phyloP scores from a whole-genome alignment of 2,329 filamentous ascomycete species.

The Clonostachys solani region DNA sequence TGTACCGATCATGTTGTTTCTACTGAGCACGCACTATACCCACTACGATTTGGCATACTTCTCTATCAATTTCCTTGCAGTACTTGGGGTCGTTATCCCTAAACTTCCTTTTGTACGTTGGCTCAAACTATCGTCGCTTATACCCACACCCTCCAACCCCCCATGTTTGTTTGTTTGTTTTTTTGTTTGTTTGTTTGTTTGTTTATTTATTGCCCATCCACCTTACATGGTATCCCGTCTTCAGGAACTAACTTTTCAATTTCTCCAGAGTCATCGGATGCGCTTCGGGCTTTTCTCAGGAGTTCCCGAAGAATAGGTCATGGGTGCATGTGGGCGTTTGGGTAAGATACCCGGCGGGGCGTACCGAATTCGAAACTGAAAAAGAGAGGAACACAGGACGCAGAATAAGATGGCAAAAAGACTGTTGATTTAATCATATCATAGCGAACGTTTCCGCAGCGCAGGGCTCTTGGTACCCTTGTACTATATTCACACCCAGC shows the following conservation, averaged over 20 bases:
- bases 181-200: too few relatives aligned
- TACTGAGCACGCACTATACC: constrained; percentile 97
- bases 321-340: constrained; percentile 7
- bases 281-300: constrained; percentile 72
- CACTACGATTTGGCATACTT: constrained; percentile 98
- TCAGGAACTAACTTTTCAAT: not conserved
- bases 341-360: not conserved
- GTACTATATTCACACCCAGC: not conserved
- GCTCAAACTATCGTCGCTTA: not conserved
- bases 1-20: constrained; percentile 89
- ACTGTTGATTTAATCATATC: not conserved
- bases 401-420: not conserved
- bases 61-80: constrained; percentile 92
- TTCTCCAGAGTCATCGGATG: constrained; percentile 67
- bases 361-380: not conserved
- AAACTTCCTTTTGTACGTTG: constrained; percentile 87
- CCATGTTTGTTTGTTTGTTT: constrained; percentile 9
- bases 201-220: too few relatives aligned
- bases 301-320: constrained; percentile 52
- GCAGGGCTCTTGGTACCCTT: not conserved
- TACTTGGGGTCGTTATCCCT: constrained; percentile 88
- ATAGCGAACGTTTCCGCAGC: not conserved
- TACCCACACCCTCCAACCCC: constrained; percentile 5
- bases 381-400: not conserved
- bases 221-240: too few relatives aligned